Evolutionary conservation across 768 basidiomycete genomes (phyloP).

Genomic region (Cubamyces sp.): DNA sequence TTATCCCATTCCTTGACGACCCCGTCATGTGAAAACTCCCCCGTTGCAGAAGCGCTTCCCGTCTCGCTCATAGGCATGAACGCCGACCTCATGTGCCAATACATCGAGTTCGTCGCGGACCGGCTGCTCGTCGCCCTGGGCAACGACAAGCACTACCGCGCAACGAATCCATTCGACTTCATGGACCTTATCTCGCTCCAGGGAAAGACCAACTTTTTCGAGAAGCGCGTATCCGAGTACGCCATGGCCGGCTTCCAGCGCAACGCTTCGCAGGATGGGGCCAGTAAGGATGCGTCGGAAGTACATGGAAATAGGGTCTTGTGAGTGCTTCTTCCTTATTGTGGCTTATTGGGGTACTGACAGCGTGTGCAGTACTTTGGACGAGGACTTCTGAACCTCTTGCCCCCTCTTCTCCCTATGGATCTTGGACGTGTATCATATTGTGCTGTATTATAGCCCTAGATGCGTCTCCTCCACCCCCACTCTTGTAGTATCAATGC

Average conservation of each 20-base stretch:
- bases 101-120: constrained; percentile 92
- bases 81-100: constrained; percentile 83
- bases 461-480: constrained; percentile 8
- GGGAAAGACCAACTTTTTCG: constrained; percentile 98
- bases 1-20: background rate
- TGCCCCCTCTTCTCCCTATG: background rate
- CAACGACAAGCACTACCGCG: constrained; percentile 76
- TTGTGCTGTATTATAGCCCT: constrained; percentile 4
- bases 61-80: constrained; percentile 93
- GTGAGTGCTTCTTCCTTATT: constrained; percentile 37
- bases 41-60: constrained; percentile 73
- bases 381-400: constrained; percentile 44
- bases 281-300: background rate
- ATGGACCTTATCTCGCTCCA: constrained; percentile 96
- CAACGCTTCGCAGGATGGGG: background rate
- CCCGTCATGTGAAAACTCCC: background rate
- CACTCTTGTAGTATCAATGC: background rate
- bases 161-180: constrained; percentile 86
- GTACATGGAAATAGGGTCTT: constrained; percentile 35
- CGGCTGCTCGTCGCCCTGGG: constrained; percentile 84
- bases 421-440: constrained; percentile 1
- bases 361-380: constrained; percentile 39
- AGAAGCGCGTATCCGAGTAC: constrained; percentile 91
- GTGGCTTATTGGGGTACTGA: background rate
- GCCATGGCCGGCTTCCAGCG: constrained; percentile 63